Conservation (phyloP, 139 green algal genomes). For the Monoraphidium neglectum region DNA sequence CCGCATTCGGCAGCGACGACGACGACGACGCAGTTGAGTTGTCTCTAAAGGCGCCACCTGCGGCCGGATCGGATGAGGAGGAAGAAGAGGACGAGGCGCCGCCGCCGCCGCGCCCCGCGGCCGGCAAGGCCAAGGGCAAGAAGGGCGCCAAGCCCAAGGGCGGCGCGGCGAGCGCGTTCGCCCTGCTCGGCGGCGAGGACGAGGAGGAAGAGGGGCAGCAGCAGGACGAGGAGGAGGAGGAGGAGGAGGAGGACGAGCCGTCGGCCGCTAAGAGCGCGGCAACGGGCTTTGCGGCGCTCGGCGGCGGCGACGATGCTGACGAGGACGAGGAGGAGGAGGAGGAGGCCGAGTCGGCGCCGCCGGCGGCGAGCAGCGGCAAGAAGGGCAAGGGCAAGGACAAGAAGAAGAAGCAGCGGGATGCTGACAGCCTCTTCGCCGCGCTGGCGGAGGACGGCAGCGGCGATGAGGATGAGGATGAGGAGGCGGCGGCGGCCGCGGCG, state of each 20-base stretch:
- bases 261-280: too few relatives aligned
- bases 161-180: slow-evolving; percentile 46
- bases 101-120: slow-evolving; percentile 6
- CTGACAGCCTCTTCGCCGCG: neutral
- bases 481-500: neutral
- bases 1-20: slow-evolving; percentile 55
- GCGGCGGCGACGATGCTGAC: slow-evolving; percentile 21
- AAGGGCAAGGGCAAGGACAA: slow-evolving; percentile 15
- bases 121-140: slow-evolving; percentile 64
- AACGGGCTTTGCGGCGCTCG: slow-evolving; percentile 35
- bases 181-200: slow-evolving; percentile 41
- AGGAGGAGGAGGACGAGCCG: slow-evolving; percentile 48
- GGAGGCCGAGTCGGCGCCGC: slow-evolving; percentile 8
- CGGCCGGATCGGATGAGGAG: slow-evolving; percentile 28
- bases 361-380: slow-evolving; percentile 4
- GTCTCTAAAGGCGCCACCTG: neutral
- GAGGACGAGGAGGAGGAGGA: slow-evolving; percentile 38
- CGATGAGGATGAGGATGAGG: slow-evolving; percentile 8
- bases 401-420: slow-evolving; percentile 16
- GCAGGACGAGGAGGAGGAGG: slow-evolving; percentile 36
- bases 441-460: neutral
- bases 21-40: slow-evolving; percentile 3
- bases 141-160: slow-evolving; percentile 60
- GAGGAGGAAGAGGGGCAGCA: slow-evolving; percentile 45
- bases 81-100: slow-evolving; percentile 49